Evolutionary conservation across 148 eudicot species (phyloP).

Genomic region (Spergularia bocconei): DNA sequence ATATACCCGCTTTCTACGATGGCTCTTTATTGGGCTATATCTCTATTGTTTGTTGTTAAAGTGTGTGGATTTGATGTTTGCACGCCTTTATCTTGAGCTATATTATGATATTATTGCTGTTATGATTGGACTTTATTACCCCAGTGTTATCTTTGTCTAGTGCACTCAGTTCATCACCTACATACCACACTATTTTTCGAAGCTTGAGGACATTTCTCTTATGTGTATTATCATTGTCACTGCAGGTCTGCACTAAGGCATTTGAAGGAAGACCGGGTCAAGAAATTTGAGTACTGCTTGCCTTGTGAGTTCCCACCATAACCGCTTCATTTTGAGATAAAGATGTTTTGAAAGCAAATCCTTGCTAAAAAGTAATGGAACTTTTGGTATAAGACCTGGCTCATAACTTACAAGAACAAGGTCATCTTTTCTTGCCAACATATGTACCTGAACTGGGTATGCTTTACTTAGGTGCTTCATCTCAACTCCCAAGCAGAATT

Average conservation of each 20-base stretch:
- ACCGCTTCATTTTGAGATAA: conserved; percentile 4
- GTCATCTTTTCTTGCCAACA: neutral
- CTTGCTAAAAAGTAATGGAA: neutral
- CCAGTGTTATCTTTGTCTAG: neutral
- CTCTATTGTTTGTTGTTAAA: neutral
- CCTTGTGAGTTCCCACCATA: conserved; percentile 62
- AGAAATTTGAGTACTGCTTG: conserved; percentile 92
- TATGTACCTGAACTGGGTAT: neutral
- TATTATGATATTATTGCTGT: neutral
- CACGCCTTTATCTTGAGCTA: neutral
- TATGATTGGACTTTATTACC: neutral
- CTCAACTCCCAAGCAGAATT: neutral
- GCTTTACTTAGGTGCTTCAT: neutral
- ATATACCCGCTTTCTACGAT: neutral
- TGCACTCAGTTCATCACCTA: conserved; percentile 1
- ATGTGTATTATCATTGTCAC: conserved; percentile 16
- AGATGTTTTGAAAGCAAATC: neutral
- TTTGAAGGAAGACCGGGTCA: conserved; percentile 76
- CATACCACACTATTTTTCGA: neutral
- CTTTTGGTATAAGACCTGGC: neutral
- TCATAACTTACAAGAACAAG: neutral
- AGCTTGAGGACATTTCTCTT: conserved; percentile 16
- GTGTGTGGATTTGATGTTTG: neutral
- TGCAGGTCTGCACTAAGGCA: conserved; percentile 81
- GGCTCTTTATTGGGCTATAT: neutral